Evolutionary conservation across 257 asterid genomes (phyloP), one percentile per base, ranked within the genome.

Genomic region (Jaltomata sinuosa): DNA sequence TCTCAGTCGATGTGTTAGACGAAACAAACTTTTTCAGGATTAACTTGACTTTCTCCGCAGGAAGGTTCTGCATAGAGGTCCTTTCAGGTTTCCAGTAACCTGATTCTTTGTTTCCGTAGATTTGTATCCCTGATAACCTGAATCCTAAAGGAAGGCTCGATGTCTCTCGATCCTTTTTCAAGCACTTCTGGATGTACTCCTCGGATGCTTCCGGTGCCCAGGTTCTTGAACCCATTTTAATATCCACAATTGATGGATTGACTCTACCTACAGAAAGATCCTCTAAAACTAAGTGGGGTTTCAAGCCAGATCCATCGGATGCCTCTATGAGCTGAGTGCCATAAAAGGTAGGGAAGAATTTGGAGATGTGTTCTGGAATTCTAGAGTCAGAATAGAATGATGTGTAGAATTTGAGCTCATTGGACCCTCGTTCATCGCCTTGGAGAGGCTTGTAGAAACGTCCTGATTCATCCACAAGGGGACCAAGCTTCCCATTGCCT

Each of bases 391-490:
- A 91, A 81, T 93, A 92, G 87, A 97, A 92, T 14, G 96, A 89
- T 32, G 91, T 86, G 61, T 97, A 95, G 85, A 97, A 97, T 36
- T 91, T 72, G 64, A 88, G 97, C 88, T 97, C 99, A 2, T 84
- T 85, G 0, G 92, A 53, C 12, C 99, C 99, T 71, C 99, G 98
- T 10, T 92, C 94, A 38, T 87, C 95, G 3, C 96, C 91, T 87
- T 97, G 99, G 10, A 94, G 92, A 83, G 99, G 99, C 91, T 97
- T 97, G 94, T 95, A 97, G 85, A 97, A 97, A 82, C 89, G 90
- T 8, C 99, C 99, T 0, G 97, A 95, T 80, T 93, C 97, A 82
- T 95, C 99, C 14, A 93, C 74, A 14, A 95, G 97, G 14, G 99
- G 98, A 12, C 99, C 99, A 12, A 95, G 94, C 59, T 82, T 88